A percentile compares a stretch with the other conserved stretches of the same genome.
phyloP scores from a whole-genome alignment of 1,139 yeast species.

The Meyerozyma smithsonii region DNA sequence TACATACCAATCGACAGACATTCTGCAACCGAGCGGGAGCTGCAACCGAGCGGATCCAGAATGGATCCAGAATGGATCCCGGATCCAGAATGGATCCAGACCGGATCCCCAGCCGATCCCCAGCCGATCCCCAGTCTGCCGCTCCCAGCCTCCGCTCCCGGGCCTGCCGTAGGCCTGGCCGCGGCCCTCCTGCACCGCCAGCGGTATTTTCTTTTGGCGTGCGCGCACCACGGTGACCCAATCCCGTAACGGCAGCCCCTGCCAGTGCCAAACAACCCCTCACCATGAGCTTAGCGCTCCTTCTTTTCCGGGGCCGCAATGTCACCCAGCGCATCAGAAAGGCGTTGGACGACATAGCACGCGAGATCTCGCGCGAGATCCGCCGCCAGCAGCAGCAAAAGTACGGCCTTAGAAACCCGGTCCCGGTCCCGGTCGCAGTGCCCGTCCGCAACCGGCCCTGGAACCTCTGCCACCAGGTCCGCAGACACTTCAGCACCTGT shows the following conservation, averaged over 20 bases:
- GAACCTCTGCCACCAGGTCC: constrained; percentile 1
- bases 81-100: too few species aligned
- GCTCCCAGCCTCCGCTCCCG: too few species aligned
- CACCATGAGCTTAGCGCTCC: constrained; percentile 1
- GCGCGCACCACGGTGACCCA: neutral
- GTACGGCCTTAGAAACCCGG: constrained; percentile 12
- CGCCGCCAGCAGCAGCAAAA: constrained; percentile 9
- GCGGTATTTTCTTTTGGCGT: neutral
- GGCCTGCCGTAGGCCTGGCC: too few species aligned
- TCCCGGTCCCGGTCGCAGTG: constrained; percentile 23
- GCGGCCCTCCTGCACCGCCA: too few species aligned
- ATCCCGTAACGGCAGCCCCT: neutral
- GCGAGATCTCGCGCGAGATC: constrained; percentile 16
- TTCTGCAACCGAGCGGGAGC: too few species aligned
- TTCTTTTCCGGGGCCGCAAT: constrained; percentile 19
- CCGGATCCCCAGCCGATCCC: too few species aligned
- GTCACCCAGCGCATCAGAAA: constrained; percentile 24
- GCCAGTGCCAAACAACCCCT: neutral
- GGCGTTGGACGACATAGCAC: constrained; percentile 29
- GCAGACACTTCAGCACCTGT: constrained; percentile 5
- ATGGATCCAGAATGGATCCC: too few species aligned
- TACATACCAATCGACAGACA: too few species aligned
- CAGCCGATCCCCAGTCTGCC: too few species aligned
- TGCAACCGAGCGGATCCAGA: too few species aligned
- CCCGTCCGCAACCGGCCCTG: constrained; percentile 13